These are phyloP conservation scores for Fusarium anguioides DNA, from an alignment of 2,329 filamentous ascomycete species.

Conservation along the genomic window DNA sequence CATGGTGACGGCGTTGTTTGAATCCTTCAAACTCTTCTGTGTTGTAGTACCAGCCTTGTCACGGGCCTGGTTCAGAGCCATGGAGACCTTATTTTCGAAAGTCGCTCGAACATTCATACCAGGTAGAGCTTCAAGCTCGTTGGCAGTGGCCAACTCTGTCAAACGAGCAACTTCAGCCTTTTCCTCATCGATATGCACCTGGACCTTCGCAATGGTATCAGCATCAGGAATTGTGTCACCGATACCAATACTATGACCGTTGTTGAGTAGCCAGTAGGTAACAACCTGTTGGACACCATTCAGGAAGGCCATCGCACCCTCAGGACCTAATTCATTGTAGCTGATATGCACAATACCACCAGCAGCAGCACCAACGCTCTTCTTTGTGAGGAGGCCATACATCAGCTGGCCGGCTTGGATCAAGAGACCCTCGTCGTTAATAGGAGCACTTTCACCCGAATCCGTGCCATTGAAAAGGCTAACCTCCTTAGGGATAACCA, in stretches of 20 bases:
- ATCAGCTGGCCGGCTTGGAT: slow-evolving; percentile 90
- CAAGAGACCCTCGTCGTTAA: slow-evolving; percentile 81
- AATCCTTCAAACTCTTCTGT: slow-evolving; percentile 90
- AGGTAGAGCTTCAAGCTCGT: slow-evolving; percentile 89
- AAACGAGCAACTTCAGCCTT: slow-evolving; percentile 84
- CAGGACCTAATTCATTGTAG: slow-evolving; percentile 92
- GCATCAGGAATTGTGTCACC: slow-evolving; percentile 96
- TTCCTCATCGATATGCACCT: slow-evolving; percentile 81
- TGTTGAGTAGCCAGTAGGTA: slow-evolving; percentile 96
- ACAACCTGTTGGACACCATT: slow-evolving; percentile 95
- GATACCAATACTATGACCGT: slow-evolving; percentile 97
- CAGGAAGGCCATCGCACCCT: slow-evolving; percentile 92
- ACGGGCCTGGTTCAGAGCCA: slow-evolving; percentile 93
- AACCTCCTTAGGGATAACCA: slow-evolving; percentile 88
- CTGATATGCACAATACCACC: slow-evolving; percentile 95
- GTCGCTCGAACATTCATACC: slow-evolving; percentile 99
- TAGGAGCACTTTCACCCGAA: slow-evolving; percentile 68
- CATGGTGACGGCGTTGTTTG: slow-evolving; percentile 98
- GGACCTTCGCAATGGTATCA: slow-evolving; percentile 84
- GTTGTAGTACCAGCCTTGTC: slow-evolving; percentile 95
- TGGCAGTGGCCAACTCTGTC: slow-evolving; percentile 82
- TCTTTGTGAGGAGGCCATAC: slow-evolving; percentile 92
- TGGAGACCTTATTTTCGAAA: slow-evolving; percentile 96
- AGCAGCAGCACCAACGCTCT: slow-evolving; percentile 88
- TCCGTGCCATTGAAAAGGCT: slow-evolving; percentile 77